Base-by-base conservation (phyloP, 139 green algal genomes). In the Auxenochlorella pyrenoidosa region DNA sequence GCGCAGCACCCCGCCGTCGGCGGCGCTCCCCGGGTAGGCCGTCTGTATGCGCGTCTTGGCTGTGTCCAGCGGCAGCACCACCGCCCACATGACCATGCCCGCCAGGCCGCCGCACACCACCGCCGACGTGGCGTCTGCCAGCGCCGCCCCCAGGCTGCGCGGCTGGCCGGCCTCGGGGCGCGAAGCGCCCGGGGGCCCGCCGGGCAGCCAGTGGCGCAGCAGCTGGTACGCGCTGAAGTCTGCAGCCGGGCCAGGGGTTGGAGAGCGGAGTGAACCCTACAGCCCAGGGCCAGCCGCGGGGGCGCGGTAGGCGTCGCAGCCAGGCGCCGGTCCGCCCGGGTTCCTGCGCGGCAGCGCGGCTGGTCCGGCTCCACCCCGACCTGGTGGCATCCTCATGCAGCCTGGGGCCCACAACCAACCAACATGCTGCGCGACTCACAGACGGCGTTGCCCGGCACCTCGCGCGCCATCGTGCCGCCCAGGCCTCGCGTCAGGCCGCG, bases 1-100 rank as follows among this genome's bases (percentile, higher is more conserved):
- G 19, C 68, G 44, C 32, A 80, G 34, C 4, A 97, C 75, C 1
- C 92, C 79, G 4, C 91, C 89, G 41, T 97, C 94, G 77, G 90
- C 88, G 12, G 44, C 16, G 28, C 58, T 87, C 13, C 95, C 94
- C 12, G 94, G 94, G 41, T 70, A 80, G 0, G 95, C 95, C 0
- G 91, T 93, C 79, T 98, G 95, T 5, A 98, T 92, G 59, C 95
- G 88, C 4, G 94, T 98, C 85, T 98, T 98, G 72, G 94, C 94
- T 0, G 94, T 91, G 75, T 98, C 95, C 1, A 98, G 86, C 5
- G 95, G 95, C 65, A 98, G 87, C 19, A 98, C 92, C 38, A 40
- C 28, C 51, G 43, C 76, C 86, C 90, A 89, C 47, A 93, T 92
- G 47, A 93, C 65, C 54, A 91, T 94, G 41, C 95, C 95, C 4